Evolutionary conservation across 2,329 filamentous ascomycete species (phyloP).

Genomic region (Fusarium transvaalense): DNA sequence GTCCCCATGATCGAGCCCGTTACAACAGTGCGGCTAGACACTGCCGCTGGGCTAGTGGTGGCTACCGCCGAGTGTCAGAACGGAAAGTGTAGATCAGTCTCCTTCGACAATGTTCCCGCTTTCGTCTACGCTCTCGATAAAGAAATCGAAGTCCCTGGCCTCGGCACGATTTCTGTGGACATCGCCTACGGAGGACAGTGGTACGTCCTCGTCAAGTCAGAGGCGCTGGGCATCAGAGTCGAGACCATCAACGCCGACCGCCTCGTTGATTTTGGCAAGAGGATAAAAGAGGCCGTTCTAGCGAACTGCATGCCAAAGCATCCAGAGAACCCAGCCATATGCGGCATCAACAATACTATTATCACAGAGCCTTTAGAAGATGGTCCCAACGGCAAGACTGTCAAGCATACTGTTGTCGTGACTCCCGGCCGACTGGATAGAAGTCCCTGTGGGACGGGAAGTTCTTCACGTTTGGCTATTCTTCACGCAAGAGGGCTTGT

Average conservation of each 20-base stretch:
- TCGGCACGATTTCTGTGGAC: not conserved
- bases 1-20: constrained; percentile 56
- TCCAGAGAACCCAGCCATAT: constrained; percentile 56
- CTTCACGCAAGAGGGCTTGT: not conserved
- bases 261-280: constrained; percentile 51
- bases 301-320: constrained; percentile 53
- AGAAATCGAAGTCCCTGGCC: constrained; percentile 3
- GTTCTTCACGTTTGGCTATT: constrained; percentile 17
- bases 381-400: constrained; percentile 1
- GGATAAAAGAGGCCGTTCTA: constrained; percentile 57
- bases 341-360: constrained; percentile 57
- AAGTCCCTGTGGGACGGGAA: constrained; percentile 19
- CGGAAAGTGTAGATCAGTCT: constrained; percentile 25
- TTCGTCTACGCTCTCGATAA: constrained; percentile 24
- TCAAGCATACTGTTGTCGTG: constrained; percentile 19
- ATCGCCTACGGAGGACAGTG: constrained; percentile 27
- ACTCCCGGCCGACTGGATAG: constrained; percentile 18
- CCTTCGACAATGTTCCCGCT: constrained; percentile 19
- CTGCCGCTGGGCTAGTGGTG: constrained; percentile 14
- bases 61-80: constrained; percentile 22
- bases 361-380: constrained; percentile 48
- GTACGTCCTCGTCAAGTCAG: constrained; percentile 24
- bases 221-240: constrained; percentile 14
- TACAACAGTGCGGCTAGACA: constrained; percentile 8
- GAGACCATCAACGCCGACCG: constrained; percentile 26